These are phyloP conservation scores for Corymbia citriodora DNA, from an alignment of 441 rosid species.

Conservation along the genomic window DNA sequence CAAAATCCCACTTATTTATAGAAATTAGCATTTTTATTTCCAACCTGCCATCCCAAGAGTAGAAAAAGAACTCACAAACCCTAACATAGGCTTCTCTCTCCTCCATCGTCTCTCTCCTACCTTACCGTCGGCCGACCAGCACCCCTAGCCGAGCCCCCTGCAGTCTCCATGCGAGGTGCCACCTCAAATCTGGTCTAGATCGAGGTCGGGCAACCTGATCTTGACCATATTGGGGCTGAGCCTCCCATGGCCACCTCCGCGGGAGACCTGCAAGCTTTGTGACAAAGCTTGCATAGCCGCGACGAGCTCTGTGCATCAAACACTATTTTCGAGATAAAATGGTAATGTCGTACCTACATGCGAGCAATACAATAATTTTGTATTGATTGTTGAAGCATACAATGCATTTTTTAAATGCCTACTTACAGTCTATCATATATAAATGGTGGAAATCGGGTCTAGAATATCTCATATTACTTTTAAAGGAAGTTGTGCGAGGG, in stretches of 20 bases:
- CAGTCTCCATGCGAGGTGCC: too few species aligned
- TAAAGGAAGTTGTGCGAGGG: not conserved
- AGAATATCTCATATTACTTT: not conserved
- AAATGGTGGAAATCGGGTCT: not conserved
- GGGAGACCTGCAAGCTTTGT: too few species aligned
- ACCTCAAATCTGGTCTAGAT: too few species aligned
- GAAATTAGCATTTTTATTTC: not conserved
- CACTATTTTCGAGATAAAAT: not conserved
- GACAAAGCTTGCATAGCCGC: too few species aligned
- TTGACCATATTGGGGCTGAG: too few species aligned
- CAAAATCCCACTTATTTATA: not conserved
- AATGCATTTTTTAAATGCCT: not conserved
- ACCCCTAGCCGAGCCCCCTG: too few species aligned
- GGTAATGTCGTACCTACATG: not conserved
- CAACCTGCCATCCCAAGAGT: accelerated
- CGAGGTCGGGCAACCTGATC: too few species aligned
- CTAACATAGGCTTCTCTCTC: not conserved
- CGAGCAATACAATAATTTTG: too few species aligned
- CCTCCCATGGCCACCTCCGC: too few species aligned
- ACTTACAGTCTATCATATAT: not conserved
- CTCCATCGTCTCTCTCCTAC: too few species aligned
- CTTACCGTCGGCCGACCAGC: too few species aligned
- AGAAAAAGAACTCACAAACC: not conserved
- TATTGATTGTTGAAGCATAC: not conserved
- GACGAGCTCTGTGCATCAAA: not conserved